Percentiles rank a stretch among this genome's conserved stretches.
Evolutionary conservation across 768 basidiomycete genomes (phyloP).

Genomic region (Heimioporus sp.): DNA sequence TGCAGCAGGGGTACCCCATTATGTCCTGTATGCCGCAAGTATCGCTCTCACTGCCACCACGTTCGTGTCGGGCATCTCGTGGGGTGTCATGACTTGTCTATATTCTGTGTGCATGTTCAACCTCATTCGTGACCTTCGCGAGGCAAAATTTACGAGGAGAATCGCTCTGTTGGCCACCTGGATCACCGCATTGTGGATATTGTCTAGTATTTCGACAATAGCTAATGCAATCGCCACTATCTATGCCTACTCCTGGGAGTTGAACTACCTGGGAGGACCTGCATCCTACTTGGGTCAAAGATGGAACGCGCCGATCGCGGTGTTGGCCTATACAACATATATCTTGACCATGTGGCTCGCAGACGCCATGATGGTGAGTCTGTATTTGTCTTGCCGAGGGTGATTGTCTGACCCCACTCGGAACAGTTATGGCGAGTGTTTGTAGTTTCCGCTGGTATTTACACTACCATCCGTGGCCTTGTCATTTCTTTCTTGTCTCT

Average conservation of each 20-base stretch:
- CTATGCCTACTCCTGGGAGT: not conserved
- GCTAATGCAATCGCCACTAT: not conserved
- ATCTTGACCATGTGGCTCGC: not conserved
- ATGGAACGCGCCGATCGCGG: constrained; percentile 1
- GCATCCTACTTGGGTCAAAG: not conserved
- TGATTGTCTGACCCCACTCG: not conserved
- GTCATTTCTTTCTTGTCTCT: not conserved
- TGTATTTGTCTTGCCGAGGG: too few species aligned
- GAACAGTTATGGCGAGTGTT: not conserved
- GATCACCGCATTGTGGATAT: not conserved
- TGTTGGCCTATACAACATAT: not conserved
- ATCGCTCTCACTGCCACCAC: not conserved
- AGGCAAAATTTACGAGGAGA: not conserved
- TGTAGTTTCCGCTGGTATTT: not conserved
- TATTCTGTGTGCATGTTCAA: not conserved
- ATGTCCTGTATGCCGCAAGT: not conserved
- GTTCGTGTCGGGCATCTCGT: constrained; percentile 1
- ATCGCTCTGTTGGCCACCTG: not conserved
- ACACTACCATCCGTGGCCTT: not conserved
- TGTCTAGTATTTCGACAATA: not conserved
- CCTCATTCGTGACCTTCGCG: not conserved
- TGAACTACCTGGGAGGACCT: constrained; percentile 1
- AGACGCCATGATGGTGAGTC: not conserved
- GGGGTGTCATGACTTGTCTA: not conserved
- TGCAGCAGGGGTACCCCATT: not conserved